A percentile compares a stretch with the other conserved stretches of the same genome.
phyloP scores from a whole-genome alignment of 164 flowering plant genomes.

The Annona squamosa region DNA sequence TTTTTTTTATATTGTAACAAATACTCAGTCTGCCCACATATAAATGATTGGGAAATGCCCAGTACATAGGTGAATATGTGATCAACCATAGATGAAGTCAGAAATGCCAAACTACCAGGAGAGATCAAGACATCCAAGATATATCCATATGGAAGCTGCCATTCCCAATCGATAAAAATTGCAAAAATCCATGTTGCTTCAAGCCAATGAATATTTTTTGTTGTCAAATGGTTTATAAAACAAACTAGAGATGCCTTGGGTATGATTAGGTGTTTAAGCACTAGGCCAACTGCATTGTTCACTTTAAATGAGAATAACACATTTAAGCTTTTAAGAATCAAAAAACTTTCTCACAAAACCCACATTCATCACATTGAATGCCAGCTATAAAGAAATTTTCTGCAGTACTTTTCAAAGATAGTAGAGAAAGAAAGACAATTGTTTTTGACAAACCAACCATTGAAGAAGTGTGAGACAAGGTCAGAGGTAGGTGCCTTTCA shows the following conservation, averaged over 20 bases:
- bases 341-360: not conserved
- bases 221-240: not conserved
- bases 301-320: not conserved
- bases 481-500: constrained; percentile 57
- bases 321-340: not conserved
- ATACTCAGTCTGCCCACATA: no score
- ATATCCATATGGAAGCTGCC: no score
- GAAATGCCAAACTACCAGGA: no score
- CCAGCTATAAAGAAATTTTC: not conserved
- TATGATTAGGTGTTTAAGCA: not conserved
- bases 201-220: not conserved
- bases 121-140: no score
- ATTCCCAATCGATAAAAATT: no score
- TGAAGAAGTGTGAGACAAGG: constrained; percentile 42
- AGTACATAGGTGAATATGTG: no score
- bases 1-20: no score
- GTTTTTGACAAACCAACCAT: constrained; percentile 43
- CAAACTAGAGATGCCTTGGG: not conserved
- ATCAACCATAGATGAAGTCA: no score
- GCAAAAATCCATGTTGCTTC: not conserved
- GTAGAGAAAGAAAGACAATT: not conserved
- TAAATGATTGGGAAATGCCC: no score
- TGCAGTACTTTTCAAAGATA: not conserved
- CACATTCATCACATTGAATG: not conserved
- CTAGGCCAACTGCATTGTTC: not conserved